Percentiles rank a stretch among this genome's conserved stretches.
phyloP scores from a whole-genome alignment of 768 basidiomycete genomes.

The Leccinum uliginosum region DNA sequence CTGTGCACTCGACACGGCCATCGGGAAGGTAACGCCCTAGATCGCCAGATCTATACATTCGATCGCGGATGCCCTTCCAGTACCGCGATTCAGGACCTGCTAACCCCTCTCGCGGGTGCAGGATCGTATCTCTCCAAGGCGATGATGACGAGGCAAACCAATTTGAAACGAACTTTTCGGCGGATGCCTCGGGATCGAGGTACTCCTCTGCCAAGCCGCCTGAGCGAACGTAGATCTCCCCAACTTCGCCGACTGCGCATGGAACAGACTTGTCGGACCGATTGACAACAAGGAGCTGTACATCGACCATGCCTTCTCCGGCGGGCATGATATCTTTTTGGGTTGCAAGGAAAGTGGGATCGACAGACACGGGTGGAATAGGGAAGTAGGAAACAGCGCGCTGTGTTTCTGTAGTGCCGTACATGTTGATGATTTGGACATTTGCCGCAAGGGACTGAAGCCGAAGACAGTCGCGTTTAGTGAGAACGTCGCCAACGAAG shows the following conservation, averaged over 20 bases:
- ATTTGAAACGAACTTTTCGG: constrained; percentile 90
- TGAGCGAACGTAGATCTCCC: constrained; percentile 97
- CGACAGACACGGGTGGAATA: constrained; percentile 78
- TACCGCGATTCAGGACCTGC: constrained; percentile 70
- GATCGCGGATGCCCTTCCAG: constrained; percentile 94
- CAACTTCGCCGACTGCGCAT: constrained; percentile 94
- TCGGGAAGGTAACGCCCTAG: constrained; percentile 90
- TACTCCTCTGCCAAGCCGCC: constrained; percentile 97
- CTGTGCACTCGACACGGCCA: constrained; percentile 94
- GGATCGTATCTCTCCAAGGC: constrained; percentile 66
- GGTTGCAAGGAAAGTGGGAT: constrained; percentile 86
- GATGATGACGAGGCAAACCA: constrained; percentile 68
- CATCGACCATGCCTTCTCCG: constrained; percentile 95
- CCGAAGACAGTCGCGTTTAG: constrained; percentile 94
- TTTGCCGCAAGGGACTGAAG: constrained; percentile 90
- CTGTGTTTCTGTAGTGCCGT: constrained; percentile 98
- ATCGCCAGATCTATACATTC: constrained; percentile 98
- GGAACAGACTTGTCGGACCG: constrained; percentile 76
- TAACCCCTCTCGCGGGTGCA: constrained; percentile 49
- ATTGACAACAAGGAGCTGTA: constrained; percentile 96
- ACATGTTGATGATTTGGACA: constrained; percentile 98
- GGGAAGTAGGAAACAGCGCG: constrained; percentile 97
- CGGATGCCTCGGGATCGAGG: constrained; percentile 73
- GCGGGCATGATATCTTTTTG: constrained; percentile 99
- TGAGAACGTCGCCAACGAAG: constrained; percentile 98